Evolutionary conservation across 805 yeast genomes (phyloP), one percentile per base, ranked within the genome.

Genomic region (Yarrowia bubula): DNA sequence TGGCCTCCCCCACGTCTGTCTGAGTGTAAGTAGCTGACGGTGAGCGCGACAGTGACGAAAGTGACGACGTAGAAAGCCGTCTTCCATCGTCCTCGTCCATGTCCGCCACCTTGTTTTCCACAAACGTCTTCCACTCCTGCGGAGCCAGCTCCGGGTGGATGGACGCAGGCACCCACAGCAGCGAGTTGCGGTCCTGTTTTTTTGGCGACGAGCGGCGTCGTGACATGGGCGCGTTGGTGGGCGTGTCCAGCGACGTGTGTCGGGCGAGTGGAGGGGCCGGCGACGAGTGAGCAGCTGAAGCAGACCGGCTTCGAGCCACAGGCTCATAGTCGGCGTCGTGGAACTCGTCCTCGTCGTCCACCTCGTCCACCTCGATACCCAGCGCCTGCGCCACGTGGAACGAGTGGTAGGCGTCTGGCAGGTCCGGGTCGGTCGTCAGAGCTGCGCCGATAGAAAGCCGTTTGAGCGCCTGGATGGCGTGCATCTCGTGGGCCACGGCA

Each of bases 61-160:
- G 18, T 3, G 39, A 44, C 44, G 51, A 41, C n/a, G 44, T 28
- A 9, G 65, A 62, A 18, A 57, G 41, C 38, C 47, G 47, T 0
- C 42, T 47, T 17, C 67, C 42, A 32, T 42, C 51, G 5, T 57
- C 42, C 38, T 53, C 43, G n/a, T 41, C 62, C 43, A 77, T 73
- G 48, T 75, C 80, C 18, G 78, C 71, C 7, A 78, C 75, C 58
- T 76, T 77, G 44, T 73, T 71, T 66, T 75, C 75, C 22, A 79
- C 78, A 70, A 76, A 79, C 15, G 78, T 68, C 62, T 74, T 73
- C 81, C 81, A 79, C 70, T 89, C 90, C 71, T 90, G 96, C 1
- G 98, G 98, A 31, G 96, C 92, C n/a, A 93, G 83, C 71, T 89
- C 93, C 1, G 98, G 98, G 74, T 95, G 99, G 42, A 91, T 81